Conservation (phyloP, 108 stramenopile genomes). For the Phaeodactylum tricornutum region DNA sequence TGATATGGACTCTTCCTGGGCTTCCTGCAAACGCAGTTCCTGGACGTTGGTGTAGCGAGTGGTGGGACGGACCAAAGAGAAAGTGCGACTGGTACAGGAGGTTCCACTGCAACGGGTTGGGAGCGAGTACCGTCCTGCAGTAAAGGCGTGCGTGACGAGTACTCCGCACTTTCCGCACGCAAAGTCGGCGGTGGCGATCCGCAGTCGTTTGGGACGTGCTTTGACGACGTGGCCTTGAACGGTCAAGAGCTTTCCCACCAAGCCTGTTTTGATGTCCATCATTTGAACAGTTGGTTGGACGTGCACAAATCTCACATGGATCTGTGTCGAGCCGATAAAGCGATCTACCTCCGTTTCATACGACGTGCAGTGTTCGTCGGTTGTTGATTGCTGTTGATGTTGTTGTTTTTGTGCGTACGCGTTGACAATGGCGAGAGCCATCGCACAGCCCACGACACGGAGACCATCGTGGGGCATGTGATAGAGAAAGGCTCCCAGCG, state of each 20-base stretch:
- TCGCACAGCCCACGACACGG: constrained; percentile 19
- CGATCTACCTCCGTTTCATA: constrained; percentile 4
- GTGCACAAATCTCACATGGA: constrained; percentile 26
- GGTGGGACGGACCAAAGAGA: constrained; percentile 58
- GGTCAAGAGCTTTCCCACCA: constrained; percentile 59
- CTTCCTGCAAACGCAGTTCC: constrained; percentile 87
- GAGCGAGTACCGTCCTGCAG: constrained; percentile 52
- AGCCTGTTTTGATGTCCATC: constrained; percentile 44
- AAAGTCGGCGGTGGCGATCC: constrained; percentile 81
- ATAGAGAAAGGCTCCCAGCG: constrained; percentile 40
- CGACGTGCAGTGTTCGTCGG: neutral
- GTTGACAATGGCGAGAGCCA: constrained; percentile 31
- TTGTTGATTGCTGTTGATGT: constrained; percentile 4
- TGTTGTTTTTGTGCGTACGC: too few relatives aligned
- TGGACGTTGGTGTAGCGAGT: constrained; percentile 88
- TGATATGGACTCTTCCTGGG: constrained; percentile 63
- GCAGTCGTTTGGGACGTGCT: constrained; percentile 79
- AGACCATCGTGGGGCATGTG: constrained; percentile 32
- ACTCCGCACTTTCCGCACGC: constrained; percentile 81
- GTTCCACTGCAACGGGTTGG: constrained; percentile 62
- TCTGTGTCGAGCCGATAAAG: constrained; percentile 28
- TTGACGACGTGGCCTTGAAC: constrained; percentile 89
- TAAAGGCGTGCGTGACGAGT: constrained; percentile 45
- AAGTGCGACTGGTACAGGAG: constrained; percentile 48
- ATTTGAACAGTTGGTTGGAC: constrained; percentile 30